Evolutionary conservation across 2,329 filamentous ascomycete species (phyloP), one percentile per base, ranked within the genome.

Genomic region (Aspergillus tamarii): DNA sequence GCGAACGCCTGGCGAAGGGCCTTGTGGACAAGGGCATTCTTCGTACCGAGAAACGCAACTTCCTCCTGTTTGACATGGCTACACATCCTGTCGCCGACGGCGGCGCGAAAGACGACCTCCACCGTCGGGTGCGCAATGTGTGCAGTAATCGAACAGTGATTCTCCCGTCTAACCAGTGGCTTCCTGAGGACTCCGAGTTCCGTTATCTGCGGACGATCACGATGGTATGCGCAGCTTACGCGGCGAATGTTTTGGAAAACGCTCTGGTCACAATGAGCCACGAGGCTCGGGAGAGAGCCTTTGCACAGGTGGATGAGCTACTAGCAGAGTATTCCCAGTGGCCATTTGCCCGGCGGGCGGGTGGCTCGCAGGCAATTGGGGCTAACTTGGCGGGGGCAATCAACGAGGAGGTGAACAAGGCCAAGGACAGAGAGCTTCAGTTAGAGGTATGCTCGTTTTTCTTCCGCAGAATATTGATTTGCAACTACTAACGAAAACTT

Each of bases 51-150:
- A 99, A 99, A 85, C 93, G 93, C 81, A 99, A 99, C 84, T 99
- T 99, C 84, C 87, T 99, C 69, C 91, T 99, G 68, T 99, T 99
- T 84, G 95, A 99, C 83, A 99, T 99, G 95, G 95, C 95, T 63
- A 99, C 95, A 68, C 95, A 99, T 79, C 95, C 95, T 48, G 94
- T 99, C 63, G 94, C 93, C 68, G 95, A 99, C 74, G 91, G 93
- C 69, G 94, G 93, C 74, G 95, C 95, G 74, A 99, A 99, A 84
- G 95, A 98, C 76, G 95, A 99, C 83, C 95, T 99, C 74, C 88
- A 95, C 73, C 89, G 92, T 76, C 91, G 95, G 72, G 94, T 98
- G 69, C 90, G 94, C 76, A 96, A 92, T 77, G 88, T 98, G 65
- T 89, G 97, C 69, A 97, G 93, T 65, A 93, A 94, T 81, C 90